Evolutionary conservation across 148 eudicot species (phyloP).

Genomic region (Fagopyrum homotropicum): DNA sequence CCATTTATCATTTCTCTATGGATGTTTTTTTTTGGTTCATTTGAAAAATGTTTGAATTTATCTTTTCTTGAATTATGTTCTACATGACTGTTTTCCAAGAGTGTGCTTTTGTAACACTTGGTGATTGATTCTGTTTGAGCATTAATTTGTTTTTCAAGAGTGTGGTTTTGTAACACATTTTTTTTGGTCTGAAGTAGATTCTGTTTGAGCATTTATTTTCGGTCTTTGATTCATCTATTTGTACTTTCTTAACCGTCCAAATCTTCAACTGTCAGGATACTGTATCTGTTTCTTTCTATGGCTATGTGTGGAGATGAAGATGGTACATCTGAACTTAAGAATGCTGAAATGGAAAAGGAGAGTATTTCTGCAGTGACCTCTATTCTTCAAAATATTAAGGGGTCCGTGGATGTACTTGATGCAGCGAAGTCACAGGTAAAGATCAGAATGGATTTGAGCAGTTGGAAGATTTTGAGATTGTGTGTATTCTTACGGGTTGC

Average conservation of each 20-base stretch:
- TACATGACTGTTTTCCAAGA: background rate
- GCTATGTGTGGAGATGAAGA: conserved; percentile 73
- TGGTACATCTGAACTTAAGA: conserved; percentile 40
- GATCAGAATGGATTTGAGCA: background rate
- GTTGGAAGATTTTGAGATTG: conserved; percentile 3
- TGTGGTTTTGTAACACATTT: background rate
- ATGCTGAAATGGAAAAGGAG: conserved; percentile 43
- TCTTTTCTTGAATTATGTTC: background rate
- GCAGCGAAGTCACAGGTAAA: conserved; percentile 69
- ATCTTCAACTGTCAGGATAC: conserved; percentile 41
- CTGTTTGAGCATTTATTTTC: background rate
- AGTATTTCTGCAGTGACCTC: conserved; percentile 35
- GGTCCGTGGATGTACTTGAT: conserved; percentile 69
- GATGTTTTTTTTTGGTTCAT: background rate
- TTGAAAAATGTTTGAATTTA: background rate
- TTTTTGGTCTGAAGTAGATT: background rate
- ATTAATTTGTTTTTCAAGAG: background rate
- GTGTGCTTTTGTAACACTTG: background rate
- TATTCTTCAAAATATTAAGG: conserved; percentile 53
- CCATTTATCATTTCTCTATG: background rate
- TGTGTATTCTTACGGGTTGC: conserved; percentile 16
- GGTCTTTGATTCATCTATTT: background rate
- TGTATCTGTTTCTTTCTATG: conserved; percentile 79
- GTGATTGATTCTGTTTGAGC: background rate
- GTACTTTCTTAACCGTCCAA: conserved; percentile 4